phyloP scores from a whole-genome alignment of 768 basidiomycete genomes.

The Mrakia blollopis region DNA sequence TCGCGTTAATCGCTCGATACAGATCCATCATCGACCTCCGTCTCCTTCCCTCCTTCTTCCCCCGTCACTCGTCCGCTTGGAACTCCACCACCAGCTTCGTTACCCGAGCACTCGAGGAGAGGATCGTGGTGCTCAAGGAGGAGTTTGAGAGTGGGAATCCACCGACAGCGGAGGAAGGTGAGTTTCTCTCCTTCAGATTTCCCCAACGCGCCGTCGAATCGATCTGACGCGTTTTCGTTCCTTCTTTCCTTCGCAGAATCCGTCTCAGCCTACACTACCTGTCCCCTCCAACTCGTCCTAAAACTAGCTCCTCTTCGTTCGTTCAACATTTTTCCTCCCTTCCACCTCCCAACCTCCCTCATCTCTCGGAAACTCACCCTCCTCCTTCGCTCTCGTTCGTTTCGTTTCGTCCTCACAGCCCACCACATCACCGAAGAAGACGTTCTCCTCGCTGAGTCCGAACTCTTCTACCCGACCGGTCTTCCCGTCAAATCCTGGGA shows the following conservation, averaged over 20 bases:
- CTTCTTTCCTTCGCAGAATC: not conserved
- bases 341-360: too few relatives aligned
- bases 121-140: not conserved
- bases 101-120: not conserved
- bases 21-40: not conserved
- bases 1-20: not conserved
- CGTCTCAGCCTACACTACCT: not conserved
- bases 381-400: not conserved
- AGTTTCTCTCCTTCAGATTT: not conserved
- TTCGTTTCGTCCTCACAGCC: not conserved
- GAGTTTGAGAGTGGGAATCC: not conserved
- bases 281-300: conserved; percentile 5
- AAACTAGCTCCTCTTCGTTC: conserved; percentile 10
- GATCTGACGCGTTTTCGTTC: not conserved
- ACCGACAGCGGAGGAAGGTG: conserved; percentile 1
- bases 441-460: not conserved
- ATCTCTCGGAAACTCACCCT: too few relatives aligned
- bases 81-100: conserved; percentile 1
- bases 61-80: not conserved
- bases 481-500: not conserved
- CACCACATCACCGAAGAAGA: conserved; percentile 1
- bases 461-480: conserved; percentile 17
- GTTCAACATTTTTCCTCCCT: not conserved
- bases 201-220: not conserved
- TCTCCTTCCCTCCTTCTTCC: conserved; percentile 13